Evolutionary conservation across 2,329 filamentous ascomycete genomes (phyloP), one percentile per base, ranked within the genome.

Genomic region (Aphanocladium album): DNA sequence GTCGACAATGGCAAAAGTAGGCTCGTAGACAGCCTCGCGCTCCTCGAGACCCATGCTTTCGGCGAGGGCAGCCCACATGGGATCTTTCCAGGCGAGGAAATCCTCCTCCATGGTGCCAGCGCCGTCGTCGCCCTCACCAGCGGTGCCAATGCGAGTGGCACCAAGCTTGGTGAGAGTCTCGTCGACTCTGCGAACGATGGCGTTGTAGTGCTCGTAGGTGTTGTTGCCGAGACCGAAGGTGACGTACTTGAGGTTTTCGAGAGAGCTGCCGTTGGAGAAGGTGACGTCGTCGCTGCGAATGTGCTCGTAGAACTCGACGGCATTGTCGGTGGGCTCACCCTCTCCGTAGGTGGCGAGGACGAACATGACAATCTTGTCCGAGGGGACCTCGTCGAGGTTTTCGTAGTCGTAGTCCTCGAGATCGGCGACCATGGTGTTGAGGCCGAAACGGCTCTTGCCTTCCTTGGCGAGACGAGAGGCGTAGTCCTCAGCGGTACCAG

Each of bases 71-170:
- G 84, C 80, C 95, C 96, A 99, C 95, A 99, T 99, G 64, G 93
- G 93, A 70, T 99, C 95, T 79, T 99, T 99, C 95, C 95, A 99
- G 66, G 93, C 91, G 69, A 99, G 79, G 76, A 98, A 99, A 71
- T 99, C 96, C 78, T 99, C 96, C 78, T 99, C 95, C 96, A 99
- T 99, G 61, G 95, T 99, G 63, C 96, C 95, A 66, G 95, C 93
- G 65, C 96, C 95, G 73, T 99, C 95, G 70, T 99, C 95, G 70
- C 95, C 95, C 79, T 98, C 93, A 68, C 96, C 95, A 60, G 93
- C 91, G 61, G 87, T 81, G 50, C 95, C 93, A 67, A 99, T 91
- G 67, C 91, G 85, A 71, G 87, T 83, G 14, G 90, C 95, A 63
- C 95, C 95, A 21, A 96, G 82, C 70, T 90, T 93, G 70, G 86